phyloP scores from a whole-genome alignment of 2,329 filamentous ascomycete genomes.

The Fusarium sp. region DNA sequence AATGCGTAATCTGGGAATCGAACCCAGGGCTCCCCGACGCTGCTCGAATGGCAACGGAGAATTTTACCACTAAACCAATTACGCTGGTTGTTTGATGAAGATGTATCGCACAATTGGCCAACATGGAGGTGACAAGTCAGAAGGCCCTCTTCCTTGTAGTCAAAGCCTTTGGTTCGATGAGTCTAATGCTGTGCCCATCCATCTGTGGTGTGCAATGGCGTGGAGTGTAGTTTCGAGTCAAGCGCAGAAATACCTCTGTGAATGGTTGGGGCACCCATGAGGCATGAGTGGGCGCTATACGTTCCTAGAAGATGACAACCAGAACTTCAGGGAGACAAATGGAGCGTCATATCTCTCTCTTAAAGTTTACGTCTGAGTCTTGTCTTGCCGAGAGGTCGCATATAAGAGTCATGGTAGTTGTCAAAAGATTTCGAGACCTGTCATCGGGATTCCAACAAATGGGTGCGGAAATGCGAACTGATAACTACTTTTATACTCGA shows the following conservation, averaged over 20 bases:
- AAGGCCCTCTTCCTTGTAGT: not conserved
- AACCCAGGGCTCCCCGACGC: constrained; percentile 33
- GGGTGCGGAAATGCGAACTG: not conserved
- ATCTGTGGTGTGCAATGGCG: too few relatives aligned
- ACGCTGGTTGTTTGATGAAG: constrained; percentile 10
- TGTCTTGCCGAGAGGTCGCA: accelerated
- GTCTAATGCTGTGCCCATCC: too few relatives aligned
- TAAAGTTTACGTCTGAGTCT: not conserved
- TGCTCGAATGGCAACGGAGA: constrained; percentile 34
- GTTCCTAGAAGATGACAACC: not conserved
- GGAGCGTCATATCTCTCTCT: not conserved
- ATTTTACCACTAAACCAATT: constrained; percentile 40
- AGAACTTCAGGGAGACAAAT: not conserved
- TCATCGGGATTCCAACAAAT: not conserved
- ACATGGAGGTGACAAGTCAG: accelerated
- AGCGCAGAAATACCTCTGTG: not conserved
- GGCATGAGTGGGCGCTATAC: not conserved
- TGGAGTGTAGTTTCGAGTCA: accelerated
- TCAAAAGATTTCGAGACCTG: not conserved
- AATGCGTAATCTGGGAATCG: constrained; percentile 35
- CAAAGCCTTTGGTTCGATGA: not conserved
- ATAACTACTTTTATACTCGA: not conserved
- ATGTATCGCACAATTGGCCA: accelerated
- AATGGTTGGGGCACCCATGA: not conserved
- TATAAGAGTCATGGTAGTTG: not conserved